phyloP scores from a whole-genome alignment of 108 stramenopile genomes.

The Seminavis robusta region DNA sequence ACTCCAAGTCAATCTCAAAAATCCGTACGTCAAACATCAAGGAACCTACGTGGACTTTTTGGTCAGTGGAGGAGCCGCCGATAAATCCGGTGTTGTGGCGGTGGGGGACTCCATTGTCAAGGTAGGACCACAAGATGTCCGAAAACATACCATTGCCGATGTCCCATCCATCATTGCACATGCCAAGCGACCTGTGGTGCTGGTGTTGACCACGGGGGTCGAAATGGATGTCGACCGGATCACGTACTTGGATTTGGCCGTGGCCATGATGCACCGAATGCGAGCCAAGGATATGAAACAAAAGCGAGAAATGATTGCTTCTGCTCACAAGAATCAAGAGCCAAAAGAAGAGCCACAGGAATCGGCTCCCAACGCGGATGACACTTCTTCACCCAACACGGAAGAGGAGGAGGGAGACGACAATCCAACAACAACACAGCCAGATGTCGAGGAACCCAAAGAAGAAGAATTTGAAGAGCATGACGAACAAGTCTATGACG shows the following conservation, averaged over 20 bases:
- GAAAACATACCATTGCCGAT: slow-evolving; percentile 63
- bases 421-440: too few species aligned
- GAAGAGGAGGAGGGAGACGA: slow-evolving; percentile 8
- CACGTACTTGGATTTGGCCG: slow-evolving; percentile 47
- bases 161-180: slow-evolving; percentile 63
- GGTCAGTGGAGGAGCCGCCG: slow-evolving; percentile 69
- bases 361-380: slow-evolving; percentile 13
- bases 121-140: slow-evolving; percentile 65
- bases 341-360: background rate
- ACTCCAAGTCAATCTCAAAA: slow-evolving; percentile 77
- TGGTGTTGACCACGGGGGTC: slow-evolving; percentile 54
- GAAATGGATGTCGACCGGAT: slow-evolving; percentile 41
- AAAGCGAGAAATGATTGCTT: slow-evolving; percentile 15
- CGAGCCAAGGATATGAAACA: background rate
- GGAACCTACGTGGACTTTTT: slow-evolving; percentile 81
- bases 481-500: too few species aligned
- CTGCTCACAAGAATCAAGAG: background rate
- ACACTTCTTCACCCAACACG: slow-evolving; percentile 6
- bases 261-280: slow-evolving; percentile 43
- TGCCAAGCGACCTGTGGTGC: slow-evolving; percentile 57
- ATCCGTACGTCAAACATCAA: slow-evolving; percentile 67
- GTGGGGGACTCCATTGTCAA: slow-evolving; percentile 63
- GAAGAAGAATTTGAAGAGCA: too few species aligned
- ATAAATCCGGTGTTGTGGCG: slow-evolving; percentile 56
- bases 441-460: too few species aligned